These are phyloP conservation scores for Rickenella mellea DNA, from an alignment of 768 basidiomycete species.

Conservation along the genomic window DNA sequence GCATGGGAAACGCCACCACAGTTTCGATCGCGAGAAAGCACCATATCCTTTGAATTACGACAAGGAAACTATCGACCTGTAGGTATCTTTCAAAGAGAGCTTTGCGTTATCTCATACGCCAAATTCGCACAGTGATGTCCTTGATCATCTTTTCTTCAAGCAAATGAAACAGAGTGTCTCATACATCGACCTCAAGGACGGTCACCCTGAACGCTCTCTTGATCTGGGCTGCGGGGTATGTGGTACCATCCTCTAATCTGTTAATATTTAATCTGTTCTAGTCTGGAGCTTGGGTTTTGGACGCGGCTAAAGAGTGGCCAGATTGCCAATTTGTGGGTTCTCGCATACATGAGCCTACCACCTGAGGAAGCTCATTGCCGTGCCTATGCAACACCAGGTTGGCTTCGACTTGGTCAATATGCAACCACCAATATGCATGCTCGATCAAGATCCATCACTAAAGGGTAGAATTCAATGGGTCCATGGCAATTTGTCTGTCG, in stretches of 20 bases:
- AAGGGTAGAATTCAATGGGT: slow-evolving; percentile 58
- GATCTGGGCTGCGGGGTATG: slow-evolving; percentile 72
- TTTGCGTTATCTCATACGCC: slow-evolving; percentile 1
- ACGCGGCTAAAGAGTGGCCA: slow-evolving; percentile 65
- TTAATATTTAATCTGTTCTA: slow-evolving; percentile 15
- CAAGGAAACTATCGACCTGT: slow-evolving; percentile 59
- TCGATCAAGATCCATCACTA: slow-evolving; percentile 42
- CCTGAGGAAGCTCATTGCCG: background rate
- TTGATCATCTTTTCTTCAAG: slow-evolving; percentile 25
- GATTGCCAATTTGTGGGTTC: slow-evolving; percentile 51
- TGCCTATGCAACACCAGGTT: slow-evolving; percentile 35
- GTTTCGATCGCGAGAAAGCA: slow-evolving; percentile 64
- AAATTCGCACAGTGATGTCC: slow-evolving; percentile 11
- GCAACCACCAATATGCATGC: slow-evolving; percentile 46
- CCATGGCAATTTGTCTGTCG: slow-evolving; percentile 67
- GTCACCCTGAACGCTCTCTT: slow-evolving; percentile 42
- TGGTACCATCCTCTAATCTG: slow-evolving; percentile 7
- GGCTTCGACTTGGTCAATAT: slow-evolving; percentile 75
- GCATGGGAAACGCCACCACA: slow-evolving; percentile 56
- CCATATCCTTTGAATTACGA: slow-evolving; percentile 75
- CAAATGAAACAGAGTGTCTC: slow-evolving; percentile 46
- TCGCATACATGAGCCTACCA: background rate
- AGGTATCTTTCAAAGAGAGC: slow-evolving; percentile 19
- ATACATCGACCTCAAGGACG: slow-evolving; percentile 44
- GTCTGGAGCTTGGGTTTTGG: slow-evolving; percentile 65